Percentiles rank a stretch among this genome's conserved stretches.
Conservation (phyloP, 805 yeast species). For the Myxozyma melibiosi region DNA sequence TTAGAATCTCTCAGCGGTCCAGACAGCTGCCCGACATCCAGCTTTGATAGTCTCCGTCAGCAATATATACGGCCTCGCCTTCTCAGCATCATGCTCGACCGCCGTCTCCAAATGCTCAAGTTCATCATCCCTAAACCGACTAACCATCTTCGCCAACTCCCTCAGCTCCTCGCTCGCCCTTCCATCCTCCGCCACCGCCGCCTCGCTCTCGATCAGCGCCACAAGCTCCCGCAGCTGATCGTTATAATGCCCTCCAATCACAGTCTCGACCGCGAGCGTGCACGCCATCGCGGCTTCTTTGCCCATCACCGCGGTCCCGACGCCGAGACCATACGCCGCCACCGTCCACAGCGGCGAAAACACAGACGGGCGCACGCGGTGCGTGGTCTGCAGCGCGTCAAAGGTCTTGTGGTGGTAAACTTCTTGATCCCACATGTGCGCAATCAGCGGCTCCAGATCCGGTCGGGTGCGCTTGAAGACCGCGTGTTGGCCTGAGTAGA, state of each 20-base stretch:
- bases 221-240: conserved; percentile 74
- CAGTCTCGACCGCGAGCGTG: conserved; percentile 98
- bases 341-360: conserved; percentile 91
- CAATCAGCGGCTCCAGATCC: conserved; percentile 71
- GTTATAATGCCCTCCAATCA: conserved; percentile 94
- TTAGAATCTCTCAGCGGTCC: conserved; percentile 83
- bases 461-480: conserved; percentile 74
- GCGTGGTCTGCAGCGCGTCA: conserved; percentile 69
- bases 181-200: conserved; percentile 10
- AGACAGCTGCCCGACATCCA: conserved; percentile 84
- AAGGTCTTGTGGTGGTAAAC: conserved; percentile 86
- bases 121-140: conserved; percentile 87
- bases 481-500: conserved; percentile 85
- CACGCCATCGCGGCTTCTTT: conserved; percentile 99
- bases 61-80: conserved; percentile 88
- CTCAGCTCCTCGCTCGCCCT: conserved; percentile 58
- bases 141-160: conserved; percentile 62
- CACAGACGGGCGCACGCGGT: conserved; percentile 87
- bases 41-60: conserved; percentile 84
- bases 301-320: conserved; percentile 79
- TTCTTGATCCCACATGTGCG: conserved; percentile 99
- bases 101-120: conserved; percentile 95
- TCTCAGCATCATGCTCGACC: conserved; percentile 84
- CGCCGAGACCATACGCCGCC: conserved; percentile 87
- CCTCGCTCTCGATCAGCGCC: conserved; percentile 19